Base-by-base conservation (phyloP, 192 early-diverging fungal species). In the Irineochytrium annulatum region DNA sequence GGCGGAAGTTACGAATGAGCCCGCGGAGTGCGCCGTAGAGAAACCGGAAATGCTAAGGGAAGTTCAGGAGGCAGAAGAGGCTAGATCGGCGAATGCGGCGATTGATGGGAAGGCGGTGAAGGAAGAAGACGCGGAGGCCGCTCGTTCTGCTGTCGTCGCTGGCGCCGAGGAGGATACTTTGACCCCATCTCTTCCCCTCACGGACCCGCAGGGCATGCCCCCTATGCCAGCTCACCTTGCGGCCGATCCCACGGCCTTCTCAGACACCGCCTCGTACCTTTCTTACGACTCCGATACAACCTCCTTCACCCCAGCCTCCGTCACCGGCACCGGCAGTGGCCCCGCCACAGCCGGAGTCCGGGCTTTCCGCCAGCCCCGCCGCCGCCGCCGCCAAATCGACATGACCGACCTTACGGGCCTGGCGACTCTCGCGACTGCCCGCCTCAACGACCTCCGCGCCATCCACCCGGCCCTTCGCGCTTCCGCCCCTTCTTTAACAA, bases 321-420 rank as follows among this genome's bases (percentile, higher is more conserved):
- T 37, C 24, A 14, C 16, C 53, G 33, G 17, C 19, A 55, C 27
- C 17, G 17, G 28, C 54, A 55, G 54, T 22, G 22, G n/a, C 32
- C 8, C 16, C 19, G 11, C 27, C n/a, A 32, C 29, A 8, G 54
- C 11, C 34, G 8, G 39, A 11, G 13, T 55, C 53, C 14, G 20
- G n/a, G 16, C 17, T 28, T 8, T 34, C 37, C 14, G 6, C 4
- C 61, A 34, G 33, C 52, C 16, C 55, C 45, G 43, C 34, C 65
- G 64, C 45, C 27, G 20, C 26, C 52, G 67, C 8, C 67, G 56
- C 14, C 55, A 45, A 27, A 64, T 69, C 45, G 68, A 69, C 62
- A 69, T 69, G 68, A 52, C 55, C 16, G 65, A 69, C 37, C 55
- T 69, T 17, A 69, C 68, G 17, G 29, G 52, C 11, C 57, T 69